These are phyloP conservation scores for Cladosporium sp. DNA, from an alignment of 2,329 filamentous ascomycete species.

Conservation along the genomic window DNA sequence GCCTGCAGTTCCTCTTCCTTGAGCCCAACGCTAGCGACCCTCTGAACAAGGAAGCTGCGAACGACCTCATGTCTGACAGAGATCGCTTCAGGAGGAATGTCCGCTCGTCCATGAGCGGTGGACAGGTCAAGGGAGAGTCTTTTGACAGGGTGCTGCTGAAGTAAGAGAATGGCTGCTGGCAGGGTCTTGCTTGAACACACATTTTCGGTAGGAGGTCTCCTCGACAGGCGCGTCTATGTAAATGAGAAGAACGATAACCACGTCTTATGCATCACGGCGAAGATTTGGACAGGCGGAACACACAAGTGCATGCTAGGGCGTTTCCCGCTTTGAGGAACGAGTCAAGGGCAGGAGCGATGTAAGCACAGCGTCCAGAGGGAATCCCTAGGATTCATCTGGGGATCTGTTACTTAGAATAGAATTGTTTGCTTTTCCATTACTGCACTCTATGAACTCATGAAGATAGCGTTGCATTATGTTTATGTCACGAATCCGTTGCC, in stretches of 20 bases:
- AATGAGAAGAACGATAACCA: constrained; percentile 10
- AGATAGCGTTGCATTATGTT: neutral
- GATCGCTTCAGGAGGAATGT: constrained; percentile 93
- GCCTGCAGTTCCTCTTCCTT: constrained; percentile 91
- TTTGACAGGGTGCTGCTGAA: constrained; percentile 58
- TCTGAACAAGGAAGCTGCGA: constrained; percentile 96
- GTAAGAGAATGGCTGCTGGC: neutral
- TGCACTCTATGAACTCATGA: neutral
- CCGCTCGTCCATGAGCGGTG: constrained; percentile 41
- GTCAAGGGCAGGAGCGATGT: neutral
- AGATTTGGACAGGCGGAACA: neutral
- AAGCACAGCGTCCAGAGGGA: neutral
- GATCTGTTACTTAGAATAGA: neutral
- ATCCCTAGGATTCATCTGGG: neutral
- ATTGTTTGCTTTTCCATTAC: neutral
- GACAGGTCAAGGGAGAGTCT: constrained; percentile 34
- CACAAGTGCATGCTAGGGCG: constrained; percentile 2
- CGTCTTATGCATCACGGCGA: constrained; percentile 11
- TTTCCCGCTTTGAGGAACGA: neutral
- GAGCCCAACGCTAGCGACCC: constrained; percentile 96
- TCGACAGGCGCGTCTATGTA: neutral
- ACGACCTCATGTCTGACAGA: constrained; percentile 79
- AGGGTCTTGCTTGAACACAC: neutral
- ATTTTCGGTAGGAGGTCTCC: neutral
- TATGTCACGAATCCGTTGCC: neutral